These are phyloP conservation scores for Globisporangium cylindrosporum DNA, from an alignment of 352 stramenopile species.

Conservation along the genomic window DNA sequence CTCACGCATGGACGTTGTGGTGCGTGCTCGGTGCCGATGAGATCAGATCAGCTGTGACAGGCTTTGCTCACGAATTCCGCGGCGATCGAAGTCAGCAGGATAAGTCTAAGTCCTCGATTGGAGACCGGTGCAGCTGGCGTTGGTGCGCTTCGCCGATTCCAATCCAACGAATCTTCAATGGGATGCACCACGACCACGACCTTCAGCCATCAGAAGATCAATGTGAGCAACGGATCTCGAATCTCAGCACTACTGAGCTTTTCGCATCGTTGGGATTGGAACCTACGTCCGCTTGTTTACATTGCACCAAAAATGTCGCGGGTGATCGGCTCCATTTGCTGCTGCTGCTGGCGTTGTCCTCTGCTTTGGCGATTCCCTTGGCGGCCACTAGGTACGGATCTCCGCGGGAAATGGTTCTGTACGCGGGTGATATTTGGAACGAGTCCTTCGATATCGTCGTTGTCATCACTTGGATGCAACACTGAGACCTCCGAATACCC, in stretches of 20 bases:
- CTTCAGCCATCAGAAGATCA: too few relatives aligned
- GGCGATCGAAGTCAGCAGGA: too few relatives aligned
- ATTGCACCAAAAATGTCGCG: constrained; percentile 35
- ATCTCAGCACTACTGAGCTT: neutral
- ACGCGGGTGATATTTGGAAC: constrained; percentile 28
- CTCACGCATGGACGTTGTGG: too few relatives aligned
- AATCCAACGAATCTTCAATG: too few relatives aligned
- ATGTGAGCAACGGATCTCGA: too few relatives aligned
- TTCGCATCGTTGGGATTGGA: neutral
- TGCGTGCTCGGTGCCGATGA: too few relatives aligned
- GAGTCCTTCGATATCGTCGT: constrained; percentile 47
- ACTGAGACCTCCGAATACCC: constrained; percentile 32
- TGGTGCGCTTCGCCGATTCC: too few relatives aligned
- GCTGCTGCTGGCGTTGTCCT: constrained; percentile 5
- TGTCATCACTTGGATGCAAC: constrained; percentile 25
- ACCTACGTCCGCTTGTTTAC: neutral
- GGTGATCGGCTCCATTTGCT: constrained; percentile 34
- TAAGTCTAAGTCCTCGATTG: too few relatives aligned
- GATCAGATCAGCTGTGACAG: too few relatives aligned
- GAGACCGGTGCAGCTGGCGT: too few relatives aligned
- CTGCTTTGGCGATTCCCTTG: constrained; percentile 1
- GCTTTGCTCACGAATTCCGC: too few relatives aligned
- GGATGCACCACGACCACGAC: too few relatives aligned
- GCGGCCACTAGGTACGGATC: constrained; percentile 1
- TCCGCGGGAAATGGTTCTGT: constrained; percentile 9